Base-by-base conservation (phyloP, 2,329 filamentous ascomycete genomes). In the Pseudopyricularia javanii region DNA sequence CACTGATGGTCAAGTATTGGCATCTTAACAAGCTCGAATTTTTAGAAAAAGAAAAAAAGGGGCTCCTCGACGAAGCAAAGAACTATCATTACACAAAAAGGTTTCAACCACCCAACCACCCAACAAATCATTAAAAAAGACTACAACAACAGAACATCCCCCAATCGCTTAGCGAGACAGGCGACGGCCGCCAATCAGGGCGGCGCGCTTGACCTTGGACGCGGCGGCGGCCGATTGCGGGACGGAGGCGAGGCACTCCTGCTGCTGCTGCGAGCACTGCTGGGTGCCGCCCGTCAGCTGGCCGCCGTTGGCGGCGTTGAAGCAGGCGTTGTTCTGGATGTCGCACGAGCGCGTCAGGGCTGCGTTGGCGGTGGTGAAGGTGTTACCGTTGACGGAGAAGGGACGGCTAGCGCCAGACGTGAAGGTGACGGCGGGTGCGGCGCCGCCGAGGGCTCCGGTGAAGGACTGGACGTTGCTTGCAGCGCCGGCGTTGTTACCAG, bases 291-390 rank as follows among this genome's bases (percentile, higher is more conserved):
- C 59, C 14, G 56, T 54, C 2, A 60, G 59, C 4, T 55, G 52
- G 24, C 69, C 69, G 12, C 58, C 54, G 56, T 73, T 71, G 33
- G 68, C 68, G 9, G 63, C 60, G 56, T 72, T 66, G 12, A 70
- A 68, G 54, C 72, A 74, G 4, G 60, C 63, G 55, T 74, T 74
- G 61, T 70, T 68, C 59, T 74, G 71, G 50, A 71, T 63, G 55
- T 72, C 70, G 58, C 71, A 74, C 45, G 68, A 68, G 24, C 72
- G 64, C 54, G 68, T 64, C 40, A 72, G 56, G 3, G 72, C 72
- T 26, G 67, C 70, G 9, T 55, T 60, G 20, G 68, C 55, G 57
- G 70, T 70, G 35, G 67, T 66, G 56, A 74, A 74, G 54, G 58
- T 71, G 58, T 57, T 59, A n/a, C 65, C 67, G 50, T 64, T 64